Conservation (phyloP, 805 yeast genomes). For the Ogataea glucozyma region DNA sequence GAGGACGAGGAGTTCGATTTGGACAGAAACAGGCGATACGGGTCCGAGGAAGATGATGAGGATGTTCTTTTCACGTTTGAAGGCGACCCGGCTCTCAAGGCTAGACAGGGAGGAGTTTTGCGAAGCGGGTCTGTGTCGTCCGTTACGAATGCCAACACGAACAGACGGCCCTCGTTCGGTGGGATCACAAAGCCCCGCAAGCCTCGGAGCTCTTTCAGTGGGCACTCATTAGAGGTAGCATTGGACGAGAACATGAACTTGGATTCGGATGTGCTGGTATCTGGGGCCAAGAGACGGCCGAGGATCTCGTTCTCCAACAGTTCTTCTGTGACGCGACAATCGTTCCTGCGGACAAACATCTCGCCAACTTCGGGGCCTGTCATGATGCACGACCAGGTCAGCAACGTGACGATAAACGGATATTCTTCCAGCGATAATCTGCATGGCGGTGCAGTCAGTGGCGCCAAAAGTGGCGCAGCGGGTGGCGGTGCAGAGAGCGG, state of each 20-base stretch:
- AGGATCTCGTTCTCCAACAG: conserved; percentile 38
- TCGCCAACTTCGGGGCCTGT: conserved; percentile 31
- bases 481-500: too few relatives aligned
- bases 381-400: conserved; percentile 30
- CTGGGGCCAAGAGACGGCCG: conserved; percentile 31
- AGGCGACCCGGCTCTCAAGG: conserved; percentile 20
- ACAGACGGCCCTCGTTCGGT: conserved; percentile 35
- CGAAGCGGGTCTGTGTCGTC: conserved; percentile 28
- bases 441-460: too few relatives aligned
- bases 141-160: conserved; percentile 19
- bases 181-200: conserved; percentile 38
- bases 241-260: conserved; percentile 31
- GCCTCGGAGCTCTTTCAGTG: conserved; percentile 35
- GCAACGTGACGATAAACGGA: conserved; percentile 26
- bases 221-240: conserved; percentile 33
- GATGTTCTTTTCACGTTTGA: conserved; percentile 33
- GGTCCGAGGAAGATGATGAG: conserved; percentile 41
- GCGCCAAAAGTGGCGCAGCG: too few relatives aligned
- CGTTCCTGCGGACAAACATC: conserved; percentile 39
- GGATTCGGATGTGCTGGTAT: conserved; percentile 27
- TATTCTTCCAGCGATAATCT: conserved; percentile 26
- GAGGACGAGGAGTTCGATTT: conserved; percentile 36
- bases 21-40: conserved; percentile 30
- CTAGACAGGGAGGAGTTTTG: too few relatives aligned
- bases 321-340: conserved; percentile 39